These are phyloP conservation scores for Xylariaceae sp. DNA, from an alignment of 2,329 filamentous ascomycete species.

Conservation along the genomic window DNA sequence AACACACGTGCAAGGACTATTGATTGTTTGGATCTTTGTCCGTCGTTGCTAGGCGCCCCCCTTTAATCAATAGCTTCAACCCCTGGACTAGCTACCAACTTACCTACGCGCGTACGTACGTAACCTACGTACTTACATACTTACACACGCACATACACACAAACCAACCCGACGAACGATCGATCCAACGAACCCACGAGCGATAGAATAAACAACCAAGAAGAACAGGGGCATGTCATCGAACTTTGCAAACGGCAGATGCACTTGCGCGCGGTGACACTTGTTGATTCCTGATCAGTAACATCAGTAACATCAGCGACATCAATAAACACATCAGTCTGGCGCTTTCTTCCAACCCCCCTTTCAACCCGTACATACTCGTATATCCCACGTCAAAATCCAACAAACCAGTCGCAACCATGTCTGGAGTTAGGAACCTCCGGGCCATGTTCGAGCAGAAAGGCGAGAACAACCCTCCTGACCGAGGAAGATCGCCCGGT, in stretches of 20 bases:
- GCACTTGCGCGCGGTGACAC: slow-evolving; percentile 33
- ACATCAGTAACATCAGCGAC: not conserved
- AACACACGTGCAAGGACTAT: no score
- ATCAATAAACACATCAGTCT: slow-evolving; percentile 33
- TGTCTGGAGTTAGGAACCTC: slow-evolving; percentile 74
- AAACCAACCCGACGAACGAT: not conserved
- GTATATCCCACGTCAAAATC: slow-evolving; percentile 5
- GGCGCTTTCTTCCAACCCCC: slow-evolving; percentile 18
- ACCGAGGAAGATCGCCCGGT: slow-evolving; percentile 69
- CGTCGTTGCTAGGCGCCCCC: no score
- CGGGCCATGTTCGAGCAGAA: slow-evolving; percentile 81
- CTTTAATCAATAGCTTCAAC: not conserved
- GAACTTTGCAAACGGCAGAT: slow-evolving; percentile 24
- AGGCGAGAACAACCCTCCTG: slow-evolving; percentile 65
- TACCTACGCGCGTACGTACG: no score
- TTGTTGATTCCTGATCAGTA: slow-evolving; percentile 23
- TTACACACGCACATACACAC: no score
- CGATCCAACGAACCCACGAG: not conserved
- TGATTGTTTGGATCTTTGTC: no score
- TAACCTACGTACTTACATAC: no score
- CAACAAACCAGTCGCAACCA: slow-evolving; percentile 43
- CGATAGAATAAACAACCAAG: not conserved
- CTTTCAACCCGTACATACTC: not conserved
- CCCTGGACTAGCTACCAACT: not conserved
- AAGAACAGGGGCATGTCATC: slow-evolving; percentile 27